A percentile compares a stretch with the other conserved stretches of the same genome.
phyloP scores from a whole-genome alignment of 129 eudicot genomes.

The Scalesia atractyloides region DNA sequence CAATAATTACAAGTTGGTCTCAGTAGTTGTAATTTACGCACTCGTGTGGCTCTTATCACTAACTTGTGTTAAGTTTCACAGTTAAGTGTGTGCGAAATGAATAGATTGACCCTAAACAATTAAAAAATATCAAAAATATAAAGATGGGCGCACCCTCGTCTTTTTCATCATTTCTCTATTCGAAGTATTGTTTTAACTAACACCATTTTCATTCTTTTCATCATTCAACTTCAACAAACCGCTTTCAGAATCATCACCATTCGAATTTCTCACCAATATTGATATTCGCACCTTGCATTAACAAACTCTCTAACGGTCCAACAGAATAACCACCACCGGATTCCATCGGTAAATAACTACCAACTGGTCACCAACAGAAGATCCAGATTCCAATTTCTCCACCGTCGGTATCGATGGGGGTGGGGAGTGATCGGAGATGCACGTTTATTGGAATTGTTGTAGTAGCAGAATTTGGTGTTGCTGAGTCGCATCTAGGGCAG shows the following conservation, averaged over 20 bases:
- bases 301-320: conserved; percentile 51
- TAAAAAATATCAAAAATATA: too few relatives aligned
- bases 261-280: conserved; percentile 13
- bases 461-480: conserved; percentile 33
- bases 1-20: too few relatives aligned
- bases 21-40: too few relatives aligned
- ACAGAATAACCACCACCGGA: conserved; percentile 30
- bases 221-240: conserved; percentile 34
- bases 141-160: too few relatives aligned
- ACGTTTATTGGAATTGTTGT: conserved; percentile 35
- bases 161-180: too few relatives aligned
- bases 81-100: too few relatives aligned
- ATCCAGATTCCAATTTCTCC: conserved; percentile 7
- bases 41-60: too few relatives aligned
- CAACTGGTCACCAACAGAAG: conserved; percentile 10
- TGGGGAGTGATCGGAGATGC: background rate
- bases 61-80: too few relatives aligned
- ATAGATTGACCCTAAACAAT: too few relatives aligned
- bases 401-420: background rate
- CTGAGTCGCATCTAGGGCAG: conserved; percentile 23
- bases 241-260: conserved; percentile 28
- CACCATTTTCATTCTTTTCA: background rate
- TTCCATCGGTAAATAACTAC: conserved; percentile 3
- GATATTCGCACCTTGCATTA: conserved; percentile 26
- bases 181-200: background rate